Percentiles rank a stretch among this genome's conserved stretches.
Conservation (phyloP, 1,139 yeast genomes). For the Schizosaccharomyces versatilis region DNA sequence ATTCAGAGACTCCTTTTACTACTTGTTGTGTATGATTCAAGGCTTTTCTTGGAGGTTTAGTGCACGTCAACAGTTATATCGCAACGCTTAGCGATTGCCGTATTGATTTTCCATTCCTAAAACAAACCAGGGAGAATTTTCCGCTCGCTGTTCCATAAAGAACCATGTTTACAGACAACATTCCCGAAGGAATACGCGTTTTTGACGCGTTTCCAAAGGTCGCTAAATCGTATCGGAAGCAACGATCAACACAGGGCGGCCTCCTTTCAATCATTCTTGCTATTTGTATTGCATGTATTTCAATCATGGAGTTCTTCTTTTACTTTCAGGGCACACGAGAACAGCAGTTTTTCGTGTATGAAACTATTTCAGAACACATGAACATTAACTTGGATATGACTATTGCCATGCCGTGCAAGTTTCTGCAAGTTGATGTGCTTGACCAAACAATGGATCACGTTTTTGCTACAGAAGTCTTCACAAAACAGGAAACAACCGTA, state of each 20-base stretch:
- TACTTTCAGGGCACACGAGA: not conserved
- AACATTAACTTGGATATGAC: constrained; percentile 58
- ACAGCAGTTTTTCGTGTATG: not conserved
- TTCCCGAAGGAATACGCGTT: not conserved
- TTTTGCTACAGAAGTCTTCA: constrained; percentile 49
- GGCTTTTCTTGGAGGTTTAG: no score
- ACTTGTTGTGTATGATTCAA: no score
- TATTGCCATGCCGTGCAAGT: constrained; percentile 68
- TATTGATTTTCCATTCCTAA: not conserved
- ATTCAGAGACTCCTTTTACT: no score
- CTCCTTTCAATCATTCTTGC: not conserved
- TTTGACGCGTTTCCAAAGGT: constrained; percentile 2
- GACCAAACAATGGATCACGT: constrained; percentile 61
- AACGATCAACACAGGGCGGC: not conserved
- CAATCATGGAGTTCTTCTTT: not conserved
- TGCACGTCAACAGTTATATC: no score
- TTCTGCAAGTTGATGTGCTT: constrained; percentile 48
- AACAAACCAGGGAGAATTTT: not conserved
- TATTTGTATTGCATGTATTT: not conserved
- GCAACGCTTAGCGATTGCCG: no score
- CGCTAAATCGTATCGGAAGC: not conserved
- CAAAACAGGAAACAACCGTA: constrained; percentile 5
- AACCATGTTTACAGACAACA: not conserved
- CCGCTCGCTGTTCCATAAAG: not conserved
- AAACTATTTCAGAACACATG: constrained; percentile 17